phyloP scores from a whole-genome alignment of 192 early-diverging fungal genomes.

The Podila epigama region DNA sequence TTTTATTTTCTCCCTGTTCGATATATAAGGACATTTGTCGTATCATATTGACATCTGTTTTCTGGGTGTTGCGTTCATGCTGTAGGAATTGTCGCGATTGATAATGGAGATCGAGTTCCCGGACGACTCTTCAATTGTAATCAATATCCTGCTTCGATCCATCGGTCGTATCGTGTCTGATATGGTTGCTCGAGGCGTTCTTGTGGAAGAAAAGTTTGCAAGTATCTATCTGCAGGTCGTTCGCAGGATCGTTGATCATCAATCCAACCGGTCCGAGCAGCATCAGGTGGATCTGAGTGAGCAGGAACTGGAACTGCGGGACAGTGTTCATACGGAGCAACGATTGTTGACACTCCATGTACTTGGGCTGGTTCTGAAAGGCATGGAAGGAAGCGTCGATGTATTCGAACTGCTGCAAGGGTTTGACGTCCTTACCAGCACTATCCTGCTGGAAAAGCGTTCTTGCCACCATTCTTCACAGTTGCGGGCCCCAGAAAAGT shows the following conservation, averaged over 20 bases:
- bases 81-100: constrained; percentile 48
- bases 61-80: not conserved
- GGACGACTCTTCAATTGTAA: constrained; percentile 26
- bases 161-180: constrained; percentile 43
- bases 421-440: constrained; percentile 39
- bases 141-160: constrained; percentile 48
- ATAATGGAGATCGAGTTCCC: constrained; percentile 48
- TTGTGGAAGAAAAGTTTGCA: constrained; percentile 40
- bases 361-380: constrained; percentile 42
- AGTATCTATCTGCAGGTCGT: constrained; percentile 50
- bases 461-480: constrained; percentile 22
- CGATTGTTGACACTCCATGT: constrained; percentile 41
- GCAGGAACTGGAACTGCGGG: constrained; percentile 36
- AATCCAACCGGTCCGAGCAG: not conserved
- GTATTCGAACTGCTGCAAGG: constrained; percentile 49
- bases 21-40: not conserved
- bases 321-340: constrained; percentile 47
- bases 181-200: constrained; percentile 31
- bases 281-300: not conserved
- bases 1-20: not conserved
- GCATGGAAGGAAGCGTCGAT: constrained; percentile 27
- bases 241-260: constrained; percentile 36
- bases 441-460: constrained; percentile 32
- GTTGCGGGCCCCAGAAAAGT: not conserved
- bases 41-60: not conserved